phyloP scores from a whole-genome alignment of 129 eudicot species.

The Escallonia rubra region DNA sequence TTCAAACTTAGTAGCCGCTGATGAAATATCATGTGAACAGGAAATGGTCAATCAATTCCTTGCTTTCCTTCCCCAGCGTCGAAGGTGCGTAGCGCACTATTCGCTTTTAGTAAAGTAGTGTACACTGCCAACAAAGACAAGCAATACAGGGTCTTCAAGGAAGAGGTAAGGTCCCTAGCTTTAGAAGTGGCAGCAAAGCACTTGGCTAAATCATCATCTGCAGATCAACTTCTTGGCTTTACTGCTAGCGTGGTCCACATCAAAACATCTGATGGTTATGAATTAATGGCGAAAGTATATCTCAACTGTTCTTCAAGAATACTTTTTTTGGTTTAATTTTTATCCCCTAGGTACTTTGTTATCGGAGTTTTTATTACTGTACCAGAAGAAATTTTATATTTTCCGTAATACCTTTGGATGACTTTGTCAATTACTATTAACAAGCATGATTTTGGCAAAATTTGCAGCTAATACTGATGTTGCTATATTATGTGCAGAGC shows the following conservation, averaged over 20 bases:
- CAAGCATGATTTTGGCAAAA: not conserved
- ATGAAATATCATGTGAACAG: slow-evolving; percentile 52
- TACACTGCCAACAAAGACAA: too few species aligned
- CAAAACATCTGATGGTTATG: slow-evolving; percentile 41
- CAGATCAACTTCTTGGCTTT: slow-evolving; percentile 63
- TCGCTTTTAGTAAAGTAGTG: too few species aligned
- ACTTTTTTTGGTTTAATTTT: not conserved
- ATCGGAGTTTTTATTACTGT: not conserved
- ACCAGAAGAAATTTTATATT: not conserved
- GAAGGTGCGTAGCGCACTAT: too few species aligned
- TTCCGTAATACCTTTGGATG: not conserved
- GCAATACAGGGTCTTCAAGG: too few species aligned
- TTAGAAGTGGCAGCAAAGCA: too few species aligned
- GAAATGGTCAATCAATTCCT: too few species aligned
- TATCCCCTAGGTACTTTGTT: not conserved
- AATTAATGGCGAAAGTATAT: slow-evolving; percentile 77
- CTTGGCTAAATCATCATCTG: too few species aligned
- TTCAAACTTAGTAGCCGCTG: slow-evolving; percentile 74
- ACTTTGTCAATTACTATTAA: not conserved
- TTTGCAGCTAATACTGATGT: not conserved
- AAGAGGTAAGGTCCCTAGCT: too few species aligned
- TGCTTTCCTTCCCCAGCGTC: too few species aligned
- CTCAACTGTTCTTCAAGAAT: too few species aligned
- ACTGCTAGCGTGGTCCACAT: slow-evolving; percentile 44
- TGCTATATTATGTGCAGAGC: slow-evolving; percentile 48